Evolutionary conservation across 345 rosid genomes (phyloP).

Genomic region (Physaria fendleri): DNA sequence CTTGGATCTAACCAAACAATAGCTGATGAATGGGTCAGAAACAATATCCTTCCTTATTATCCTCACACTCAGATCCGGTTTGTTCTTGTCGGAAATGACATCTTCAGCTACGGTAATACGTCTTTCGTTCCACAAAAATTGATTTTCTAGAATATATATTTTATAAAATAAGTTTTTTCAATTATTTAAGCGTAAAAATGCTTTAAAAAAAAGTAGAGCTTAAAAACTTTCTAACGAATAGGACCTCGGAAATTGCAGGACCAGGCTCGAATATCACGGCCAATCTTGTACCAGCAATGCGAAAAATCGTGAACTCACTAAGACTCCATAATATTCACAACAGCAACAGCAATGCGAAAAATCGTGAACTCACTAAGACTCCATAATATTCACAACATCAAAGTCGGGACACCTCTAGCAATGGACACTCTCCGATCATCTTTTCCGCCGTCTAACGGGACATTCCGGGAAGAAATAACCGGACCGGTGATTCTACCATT

Average conservation of each 20-base stretch:
- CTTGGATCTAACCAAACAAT: conserved; percentile 39
- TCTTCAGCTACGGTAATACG: too few species aligned
- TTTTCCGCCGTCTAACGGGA: conserved; percentile 65
- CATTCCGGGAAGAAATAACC: conserved; percentile 52
- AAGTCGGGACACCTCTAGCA: conserved; percentile 64
- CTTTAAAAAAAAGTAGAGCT: too few species aligned
- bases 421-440: conserved; percentile 55
- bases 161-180: too few species aligned
- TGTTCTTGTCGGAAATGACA: conserved; percentile 55
- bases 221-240: too few species aligned
- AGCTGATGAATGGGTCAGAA: conserved; percentile 49
- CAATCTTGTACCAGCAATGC: conserved; percentile 64
- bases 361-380: conserved; percentile 41
- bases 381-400: conserved; percentile 45
- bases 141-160: too few species aligned
- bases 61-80: conserved; percentile 53
- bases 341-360: too few species aligned
- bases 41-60: conserved; percentile 47
- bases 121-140: too few species aligned
- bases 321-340: conserved; percentile 35
- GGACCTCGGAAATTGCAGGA: too few species aligned
- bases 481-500: conserved; percentile 42
- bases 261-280: conserved; percentile 36
- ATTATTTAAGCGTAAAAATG: too few species aligned
- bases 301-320: conserved; percentile 40